phyloP scores from a whole-genome alignment of 2,329 filamentous ascomycete species.

The Emmonsiellopsis sp. region DNA sequence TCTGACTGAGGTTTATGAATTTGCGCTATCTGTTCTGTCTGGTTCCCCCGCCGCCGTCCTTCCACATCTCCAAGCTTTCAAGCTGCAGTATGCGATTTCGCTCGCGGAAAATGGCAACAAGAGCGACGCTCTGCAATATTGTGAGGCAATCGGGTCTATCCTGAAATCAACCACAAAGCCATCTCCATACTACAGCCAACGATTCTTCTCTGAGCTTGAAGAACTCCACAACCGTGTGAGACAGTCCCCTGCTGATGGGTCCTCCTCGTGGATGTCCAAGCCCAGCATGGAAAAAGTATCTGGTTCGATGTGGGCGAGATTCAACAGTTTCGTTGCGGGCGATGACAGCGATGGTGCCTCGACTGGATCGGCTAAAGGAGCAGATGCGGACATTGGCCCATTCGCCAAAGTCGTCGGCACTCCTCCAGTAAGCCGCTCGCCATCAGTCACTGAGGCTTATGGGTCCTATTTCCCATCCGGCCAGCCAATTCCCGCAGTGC shows the following conservation, averaged over 20 bases:
- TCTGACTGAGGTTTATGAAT: slow-evolving; percentile 94
- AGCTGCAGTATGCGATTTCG: slow-evolving; percentile 74
- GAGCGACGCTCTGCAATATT: slow-evolving; percentile 81
- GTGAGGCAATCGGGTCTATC: slow-evolving; percentile 67
- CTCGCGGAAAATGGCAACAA: slow-evolving; percentile 76
- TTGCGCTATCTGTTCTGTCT: slow-evolving; percentile 64
- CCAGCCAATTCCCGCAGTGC: slow-evolving; percentile 23
- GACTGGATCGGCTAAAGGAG: slow-evolving; percentile 47
- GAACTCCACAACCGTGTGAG: slow-evolving; percentile 76
- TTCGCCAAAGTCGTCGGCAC: slow-evolving; percentile 74
- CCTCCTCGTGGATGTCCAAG: slow-evolving; percentile 84
- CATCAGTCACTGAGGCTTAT: slow-evolving; percentile 69
- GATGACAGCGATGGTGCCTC: slow-evolving; percentile 65
- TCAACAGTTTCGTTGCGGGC: slow-evolving; percentile 93
- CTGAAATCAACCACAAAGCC: slow-evolving; percentile 73
- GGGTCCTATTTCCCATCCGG: slow-evolving; percentile 41
- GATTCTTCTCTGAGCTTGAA: slow-evolving; percentile 66
- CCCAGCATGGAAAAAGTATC: slow-evolving; percentile 95
- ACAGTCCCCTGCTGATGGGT: slow-evolving; percentile 72
- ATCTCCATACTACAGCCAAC: slow-evolving; percentile 75
- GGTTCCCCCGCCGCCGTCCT: slow-evolving; percentile 48
- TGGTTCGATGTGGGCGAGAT: slow-evolving; percentile 78
- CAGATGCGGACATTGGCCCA: slow-evolving; percentile 57
- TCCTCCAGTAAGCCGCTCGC: slow-evolving; percentile 63
- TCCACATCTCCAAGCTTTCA: slow-evolving; percentile 83